Evolutionary conservation across 179 eudicot species (phyloP).

Genomic region (Beta lomatogona): DNA sequence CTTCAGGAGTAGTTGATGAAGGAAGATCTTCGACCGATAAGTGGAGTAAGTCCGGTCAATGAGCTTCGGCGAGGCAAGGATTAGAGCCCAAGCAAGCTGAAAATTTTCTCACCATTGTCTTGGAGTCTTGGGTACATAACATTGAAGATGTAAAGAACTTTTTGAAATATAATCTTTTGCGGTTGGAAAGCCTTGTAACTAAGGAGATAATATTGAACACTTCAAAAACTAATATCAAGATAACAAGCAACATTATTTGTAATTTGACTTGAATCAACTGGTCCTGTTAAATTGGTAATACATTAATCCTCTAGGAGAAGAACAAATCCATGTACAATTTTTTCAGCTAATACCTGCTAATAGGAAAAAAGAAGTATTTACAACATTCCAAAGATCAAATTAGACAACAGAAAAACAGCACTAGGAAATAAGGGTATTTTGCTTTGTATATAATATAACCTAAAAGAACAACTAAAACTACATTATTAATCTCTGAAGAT

Average conservation of each 20-base stretch:
- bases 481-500: slow-evolving; percentile 17
- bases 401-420: background rate
- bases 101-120: too few relatives aligned
- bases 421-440: background rate
- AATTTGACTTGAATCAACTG: background rate
- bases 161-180: too few relatives aligned
- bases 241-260: background rate
- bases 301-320: background rate
- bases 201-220: too few relatives aligned
- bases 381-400: slow-evolving; percentile 6
- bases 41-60: too few relatives aligned
- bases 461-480: slow-evolving; percentile 8
- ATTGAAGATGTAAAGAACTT: too few relatives aligned
- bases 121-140: too few relatives aligned
- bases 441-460: slow-evolving; percentile 17
- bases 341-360: background rate
- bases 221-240: background rate
- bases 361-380: background rate
- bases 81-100: too few relatives aligned
- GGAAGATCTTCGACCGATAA: too few relatives aligned
- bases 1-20: too few relatives aligned
- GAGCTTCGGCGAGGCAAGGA: too few relatives aligned
- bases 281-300: background rate
- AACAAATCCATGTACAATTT: slow-evolving; percentile 2
- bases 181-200: too few relatives aligned